Conservation (phyloP, 805 yeast species). For the Wickerhamomyces sydowiorum region DNA sequence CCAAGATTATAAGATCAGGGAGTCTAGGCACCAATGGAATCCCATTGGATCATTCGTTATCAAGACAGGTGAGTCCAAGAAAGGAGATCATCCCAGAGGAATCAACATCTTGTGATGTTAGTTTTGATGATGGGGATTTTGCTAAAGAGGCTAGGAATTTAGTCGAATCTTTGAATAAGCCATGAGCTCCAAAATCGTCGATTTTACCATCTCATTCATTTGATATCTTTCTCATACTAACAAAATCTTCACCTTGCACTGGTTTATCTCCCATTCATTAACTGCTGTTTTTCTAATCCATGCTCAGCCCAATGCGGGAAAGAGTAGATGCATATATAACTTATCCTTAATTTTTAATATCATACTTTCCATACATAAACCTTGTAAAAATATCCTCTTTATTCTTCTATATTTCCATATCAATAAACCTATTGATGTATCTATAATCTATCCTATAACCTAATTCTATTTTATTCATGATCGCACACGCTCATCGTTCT, state of each 20-base stretch:
- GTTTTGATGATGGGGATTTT: conserved; percentile 8
- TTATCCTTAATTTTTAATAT: neutral
- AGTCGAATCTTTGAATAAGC: conserved; percentile 13
- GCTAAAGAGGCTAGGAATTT: conserved; percentile 21
- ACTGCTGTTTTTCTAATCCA: too few species aligned
- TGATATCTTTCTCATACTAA: too few species aligned
- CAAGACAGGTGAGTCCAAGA: neutral
- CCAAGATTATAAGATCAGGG: conserved; percentile 24
- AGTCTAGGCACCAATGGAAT: conserved; percentile 7
- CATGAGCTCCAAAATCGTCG: neutral
- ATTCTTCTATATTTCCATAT: too few species aligned
- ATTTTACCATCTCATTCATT: neutral
- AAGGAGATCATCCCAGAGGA: neutral
- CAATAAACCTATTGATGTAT: too few species aligned
- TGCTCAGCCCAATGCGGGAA: too few species aligned
- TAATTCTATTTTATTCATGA: too few species aligned
- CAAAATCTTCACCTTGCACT: too few species aligned
- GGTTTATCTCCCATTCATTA: too few species aligned
- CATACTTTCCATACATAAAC: neutral
- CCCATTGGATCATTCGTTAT: neutral
- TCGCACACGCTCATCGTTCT: too few species aligned
- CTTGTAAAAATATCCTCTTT: too few species aligned
- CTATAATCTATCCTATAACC: too few species aligned
- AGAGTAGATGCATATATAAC: too few species aligned
- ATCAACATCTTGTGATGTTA: conserved; percentile 6